phyloP scores from a whole-genome alignment of 108 stramenopile genomes.

The Cyclotella baltica region DNA sequence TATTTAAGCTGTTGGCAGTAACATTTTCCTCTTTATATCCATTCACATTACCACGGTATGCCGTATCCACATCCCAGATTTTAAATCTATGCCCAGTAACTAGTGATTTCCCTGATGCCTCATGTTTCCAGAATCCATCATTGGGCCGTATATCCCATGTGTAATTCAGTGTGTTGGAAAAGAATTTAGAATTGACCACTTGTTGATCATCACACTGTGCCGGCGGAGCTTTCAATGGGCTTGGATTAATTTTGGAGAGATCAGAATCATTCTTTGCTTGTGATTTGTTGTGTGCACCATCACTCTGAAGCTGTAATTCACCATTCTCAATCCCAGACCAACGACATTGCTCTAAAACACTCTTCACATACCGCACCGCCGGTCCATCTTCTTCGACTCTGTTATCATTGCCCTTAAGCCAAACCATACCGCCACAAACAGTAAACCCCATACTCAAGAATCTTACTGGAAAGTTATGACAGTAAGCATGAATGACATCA shows the following conservation, averaged over 20 bases:
- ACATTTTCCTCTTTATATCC: background rate
- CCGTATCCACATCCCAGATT: constrained; percentile 29
- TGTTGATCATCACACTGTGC: constrained; percentile 39
- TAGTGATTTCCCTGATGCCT: constrained; percentile 8
- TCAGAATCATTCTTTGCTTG: background rate
- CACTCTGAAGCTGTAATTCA: background rate
- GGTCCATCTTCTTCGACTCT: constrained; percentile 3
- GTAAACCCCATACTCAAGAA: constrained; percentile 37
- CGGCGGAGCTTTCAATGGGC: background rate
- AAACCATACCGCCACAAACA: constrained; percentile 34
- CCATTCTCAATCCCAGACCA: constrained; percentile 6
- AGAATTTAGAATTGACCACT: constrained; percentile 41
- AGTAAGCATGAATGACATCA: constrained; percentile 31
- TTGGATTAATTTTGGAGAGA: background rate
- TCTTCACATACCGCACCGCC: constrained; percentile 18
- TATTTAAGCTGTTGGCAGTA: background rate
- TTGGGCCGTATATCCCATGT: constrained; percentile 8
- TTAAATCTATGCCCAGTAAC: constrained; percentile 28
- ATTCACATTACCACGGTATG: constrained; percentile 27
- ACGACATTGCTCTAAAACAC: constrained; percentile 28
- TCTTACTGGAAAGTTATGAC: constrained; percentile 21
- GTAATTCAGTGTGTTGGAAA: constrained; percentile 24
- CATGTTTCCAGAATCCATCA: constrained; percentile 21
- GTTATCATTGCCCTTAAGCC: constrained; percentile 15
- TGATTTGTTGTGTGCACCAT: background rate